A percentile compares a stretch with the other conserved stretches of the same genome.
Conservation (phyloP, 768 basidiomycete genomes). For the Collybiopsis luxurians region DNA sequence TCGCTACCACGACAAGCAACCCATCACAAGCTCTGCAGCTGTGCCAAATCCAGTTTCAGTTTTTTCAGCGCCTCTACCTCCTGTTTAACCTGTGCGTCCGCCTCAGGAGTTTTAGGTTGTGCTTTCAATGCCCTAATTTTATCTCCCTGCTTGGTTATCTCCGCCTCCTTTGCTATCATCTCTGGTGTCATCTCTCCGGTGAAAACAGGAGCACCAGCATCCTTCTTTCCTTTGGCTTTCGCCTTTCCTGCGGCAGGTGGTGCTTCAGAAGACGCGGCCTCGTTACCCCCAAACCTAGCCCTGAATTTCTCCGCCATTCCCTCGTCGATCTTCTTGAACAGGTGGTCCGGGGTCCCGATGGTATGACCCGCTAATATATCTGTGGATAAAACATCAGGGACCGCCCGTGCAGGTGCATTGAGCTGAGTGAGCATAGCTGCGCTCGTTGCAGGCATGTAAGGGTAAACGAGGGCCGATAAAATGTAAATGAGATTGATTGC, state of each 20-base stretch:
- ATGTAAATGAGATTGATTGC: conserved; percentile 92
- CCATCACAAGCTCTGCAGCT: conserved; percentile 4
- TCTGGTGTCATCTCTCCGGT: conserved; percentile 68
- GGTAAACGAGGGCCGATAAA: conserved; percentile 81
- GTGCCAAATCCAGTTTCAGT: conserved; percentile 58
- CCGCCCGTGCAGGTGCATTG: conserved; percentile 81
- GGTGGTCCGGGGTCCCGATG: conserved; percentile 81
- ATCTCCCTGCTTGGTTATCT: conserved; percentile 75
- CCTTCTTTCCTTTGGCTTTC: conserved; percentile 1
- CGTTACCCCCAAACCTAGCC: conserved; percentile 71
- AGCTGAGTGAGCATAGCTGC: conserved; percentile 80
- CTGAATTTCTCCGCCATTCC: conserved; percentile 84
- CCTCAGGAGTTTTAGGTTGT: conserved; percentile 54
- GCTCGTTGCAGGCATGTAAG: conserved; percentile 95
- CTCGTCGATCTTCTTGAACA: conserved; percentile 95
- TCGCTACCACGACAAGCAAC: background rate
- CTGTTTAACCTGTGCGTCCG: conserved; percentile 57
- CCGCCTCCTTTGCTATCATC: conserved; percentile 67
- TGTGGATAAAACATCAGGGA: conserved; percentile 68
- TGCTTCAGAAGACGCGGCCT: conserved; percentile 28
- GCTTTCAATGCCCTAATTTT: conserved; percentile 71
- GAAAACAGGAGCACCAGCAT: conserved; percentile 8
- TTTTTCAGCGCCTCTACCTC: conserved; percentile 65
- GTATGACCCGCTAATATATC: conserved; percentile 88
- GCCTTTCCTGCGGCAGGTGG: background rate